Percentiles rank a stretch among this genome's conserved stretches.
Evolutionary conservation across 177 flowering plant species (phyloP).

Genomic region (Telopea speciosissima): DNA sequence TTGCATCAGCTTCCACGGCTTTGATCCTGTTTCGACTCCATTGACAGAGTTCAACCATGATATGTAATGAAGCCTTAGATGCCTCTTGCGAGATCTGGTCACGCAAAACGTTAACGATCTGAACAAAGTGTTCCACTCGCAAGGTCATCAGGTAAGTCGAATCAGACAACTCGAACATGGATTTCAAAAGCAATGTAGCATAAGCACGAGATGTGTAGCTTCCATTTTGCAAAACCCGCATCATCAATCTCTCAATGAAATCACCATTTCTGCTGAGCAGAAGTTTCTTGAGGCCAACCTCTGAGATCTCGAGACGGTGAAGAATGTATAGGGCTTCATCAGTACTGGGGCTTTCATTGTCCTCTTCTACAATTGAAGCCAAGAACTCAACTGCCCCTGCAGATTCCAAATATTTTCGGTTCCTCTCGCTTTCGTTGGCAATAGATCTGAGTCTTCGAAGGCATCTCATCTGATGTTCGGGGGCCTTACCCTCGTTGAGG

Average conservation of each 20-base stretch:
- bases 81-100: constrained; percentile 18
- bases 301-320: constrained; percentile 10
- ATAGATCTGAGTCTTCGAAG: constrained; percentile 10
- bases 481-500: constrained; percentile 2
- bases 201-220: constrained; percentile 30
- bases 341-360: background rate
- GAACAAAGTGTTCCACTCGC: constrained; percentile 16
- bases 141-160: background rate
- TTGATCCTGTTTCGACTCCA: constrained; percentile 60
- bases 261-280: background rate
- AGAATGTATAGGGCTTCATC: constrained; percentile 9
- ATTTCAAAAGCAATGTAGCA: constrained; percentile 23
- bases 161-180: constrained; percentile 25
- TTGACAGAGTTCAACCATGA: constrained; percentile 38
- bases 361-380: background rate
- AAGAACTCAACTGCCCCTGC: constrained; percentile 1
- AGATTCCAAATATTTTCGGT: constrained; percentile 8
- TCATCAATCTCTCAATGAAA: constrained; percentile 16
- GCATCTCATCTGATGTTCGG: constrained; percentile 3
- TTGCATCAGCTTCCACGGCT: constrained; percentile 46
- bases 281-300: constrained; percentile 5
- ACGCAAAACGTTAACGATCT: constrained; percentile 18
- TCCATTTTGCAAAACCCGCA: constrained; percentile 17
- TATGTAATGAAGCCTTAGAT: constrained; percentile 28
- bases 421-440: constrained; percentile 2